Base-by-base conservation (phyloP, 352 stramenopile genomes). In the Peronosclerospora sorghi region DNA sequence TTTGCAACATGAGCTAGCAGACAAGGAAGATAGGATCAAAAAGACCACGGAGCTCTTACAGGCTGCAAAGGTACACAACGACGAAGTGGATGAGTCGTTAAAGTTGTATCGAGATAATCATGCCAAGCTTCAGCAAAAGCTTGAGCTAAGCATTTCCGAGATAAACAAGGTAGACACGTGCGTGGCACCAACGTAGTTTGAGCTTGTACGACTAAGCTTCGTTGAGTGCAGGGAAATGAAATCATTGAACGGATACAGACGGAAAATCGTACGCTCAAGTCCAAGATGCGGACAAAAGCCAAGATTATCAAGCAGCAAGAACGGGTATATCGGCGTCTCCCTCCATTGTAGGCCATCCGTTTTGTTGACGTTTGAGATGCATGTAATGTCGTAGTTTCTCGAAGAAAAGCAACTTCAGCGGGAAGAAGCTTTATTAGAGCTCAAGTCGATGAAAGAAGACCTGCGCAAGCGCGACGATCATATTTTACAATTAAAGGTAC, bases 281-380 rank as follows among this genome's bases (percentile, higher is more conserved):
- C 61, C 9, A 94, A 93, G 40, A 79, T 93, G 61, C 68, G 75
- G 34, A 89, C 83, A 65, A 91, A 92, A 56, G 74, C 72, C 7
- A 88, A 86, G 60, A 89, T 95, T 62, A 69, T 95, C 32, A 91
- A 91, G 35, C 82, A 95, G 27, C 83, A 95, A 56, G 83, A 95
- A 44, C 65, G 80, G 54, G 70, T 83, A 39, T 12, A 3, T n/a
- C 45, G 17, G 36, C 9, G 18, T 15, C 18, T 34, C 17, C 4
- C 35, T 5, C 8, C 35, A 13, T 5, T 51, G 10, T 2, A 35
- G 14, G 1, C 14, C 4, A 2, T 27, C 21, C n/a, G 18, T 27
- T 15, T 9, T 4, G 5, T 32, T 54, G 35, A 52, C 13, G 10
- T 9, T 60, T 44, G 8, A 14, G 45, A 1, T 8, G 35, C 12